Evolutionary conservation across 2,329 filamentous ascomycete species (phyloP).

Genomic region (Cytospora mali): DNA sequence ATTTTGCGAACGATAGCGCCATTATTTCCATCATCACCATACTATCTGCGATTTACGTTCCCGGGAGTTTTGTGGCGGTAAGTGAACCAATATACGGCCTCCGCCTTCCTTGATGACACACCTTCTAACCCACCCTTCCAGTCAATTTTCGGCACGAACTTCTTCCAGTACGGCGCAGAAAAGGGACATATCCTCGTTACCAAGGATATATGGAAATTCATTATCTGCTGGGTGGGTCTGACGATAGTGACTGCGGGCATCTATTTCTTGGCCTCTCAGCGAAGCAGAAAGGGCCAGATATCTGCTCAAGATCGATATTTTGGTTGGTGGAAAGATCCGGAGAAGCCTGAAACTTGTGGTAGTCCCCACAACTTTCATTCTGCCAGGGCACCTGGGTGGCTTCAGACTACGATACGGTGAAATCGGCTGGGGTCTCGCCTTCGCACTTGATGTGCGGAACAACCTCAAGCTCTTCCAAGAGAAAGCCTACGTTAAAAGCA

Average conservation of each 20-base stretch:
- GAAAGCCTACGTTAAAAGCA: too few relatives aligned
- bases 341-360: background rate
- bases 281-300: background rate
- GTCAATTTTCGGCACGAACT: background rate
- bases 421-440: too few relatives aligned
- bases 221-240: background rate
- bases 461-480: too few relatives aligned
- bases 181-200: background rate
- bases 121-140: background rate
- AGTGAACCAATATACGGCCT: constrained; percentile 5
- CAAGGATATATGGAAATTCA: background rate
- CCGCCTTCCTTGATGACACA: background rate
- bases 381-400: background rate
- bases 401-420: too few relatives aligned
- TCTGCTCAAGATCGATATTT: background rate
- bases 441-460: too few relatives aligned
- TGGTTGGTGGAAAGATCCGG: background rate
- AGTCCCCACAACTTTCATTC: background rate
- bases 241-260: background rate
- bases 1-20: constrained; percentile 33
- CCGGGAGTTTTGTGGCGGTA: constrained; percentile 33
- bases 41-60: constrained; percentile 34
- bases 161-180: background rate
- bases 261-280: background rate
- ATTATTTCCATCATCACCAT: constrained; percentile 35